phyloP scores from a whole-genome alignment of 78 protist species.

The Mastigamoeba balamuthi region DNA sequence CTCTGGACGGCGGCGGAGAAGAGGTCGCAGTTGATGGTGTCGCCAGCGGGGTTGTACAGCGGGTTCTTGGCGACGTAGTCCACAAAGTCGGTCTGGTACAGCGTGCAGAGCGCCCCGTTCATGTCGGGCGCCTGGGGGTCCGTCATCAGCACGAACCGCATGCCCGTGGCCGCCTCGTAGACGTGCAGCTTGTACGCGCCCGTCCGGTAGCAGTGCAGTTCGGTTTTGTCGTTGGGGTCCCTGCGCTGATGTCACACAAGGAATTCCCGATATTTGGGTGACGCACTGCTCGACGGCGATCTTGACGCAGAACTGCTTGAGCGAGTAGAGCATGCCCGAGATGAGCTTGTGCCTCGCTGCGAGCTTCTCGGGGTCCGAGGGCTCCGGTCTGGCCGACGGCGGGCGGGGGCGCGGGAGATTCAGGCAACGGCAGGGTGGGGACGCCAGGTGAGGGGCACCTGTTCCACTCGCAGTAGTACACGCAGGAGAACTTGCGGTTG shows the following conservation, averaged over 20 bases:
- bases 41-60: not conserved
- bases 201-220: not conserved
- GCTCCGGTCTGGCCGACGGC: not conserved
- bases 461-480: no score
- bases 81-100: not conserved
- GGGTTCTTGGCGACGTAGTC: not conserved
- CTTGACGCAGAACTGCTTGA: conserved; percentile 1
- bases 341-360: conserved; percentile 10
- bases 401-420: no score
- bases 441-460: no score
- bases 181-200: conserved; percentile 7
- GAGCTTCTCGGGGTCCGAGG: not conserved
- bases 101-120: not conserved
- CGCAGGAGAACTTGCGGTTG: not conserved
- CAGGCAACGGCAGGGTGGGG: no score
- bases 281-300: not conserved
- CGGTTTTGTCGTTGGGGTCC: not conserved
- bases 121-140: not conserved
- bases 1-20: no score
- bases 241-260: no score
- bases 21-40: not conserved
- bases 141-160: conserved; percentile 2
- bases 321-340: conserved; percentile 10
- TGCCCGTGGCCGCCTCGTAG: conserved; percentile 23
- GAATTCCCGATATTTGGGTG: no score